Evolutionary conservation across 2,329 filamentous ascomycete species (phyloP), one percentile per base, ranked within the genome.

Genomic region (Fusarium udum): DNA sequence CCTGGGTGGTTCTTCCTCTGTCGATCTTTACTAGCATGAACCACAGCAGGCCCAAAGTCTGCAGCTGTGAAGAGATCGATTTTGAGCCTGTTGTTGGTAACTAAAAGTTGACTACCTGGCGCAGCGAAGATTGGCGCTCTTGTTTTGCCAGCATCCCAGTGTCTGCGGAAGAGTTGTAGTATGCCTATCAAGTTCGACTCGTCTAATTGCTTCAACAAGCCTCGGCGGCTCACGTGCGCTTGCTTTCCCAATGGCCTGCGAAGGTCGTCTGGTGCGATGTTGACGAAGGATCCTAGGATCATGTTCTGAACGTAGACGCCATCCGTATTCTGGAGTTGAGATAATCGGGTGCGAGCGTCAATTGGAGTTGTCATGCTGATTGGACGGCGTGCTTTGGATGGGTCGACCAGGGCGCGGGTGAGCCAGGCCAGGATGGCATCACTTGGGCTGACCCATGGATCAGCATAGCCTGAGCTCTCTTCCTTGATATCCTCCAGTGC

Each of bases 271-370:
- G 31, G 16, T 3, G 15, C 0, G 2, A 64, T n/a, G 3, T 31
- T 40, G 5, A 20, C 24, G 15, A 42, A 61, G 2, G 55, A 64
- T 0, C 18, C 55, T 4, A 64, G 13, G 0, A 64, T 5, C 43
- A 61, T 64, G 7, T 64, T 64, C 13, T 64, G 61, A 15, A 61
- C 6, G 4, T 36, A 49, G 0, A 64, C 22, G 0, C 55, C 43
- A 1, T 31, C 34, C 0, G 4, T 0, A 7, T 42, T 16, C 3
- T 49, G 28, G 0, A 64, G 36, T 1, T 43, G 20, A 4, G 28
- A n/a, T n/a, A 61, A 1, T 11, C 61, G 55, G 6, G 6, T 36
- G 4, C 55, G 55, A 1, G 43, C 20, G 15, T 64, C 55, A 2
- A 49, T 37, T 1, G 55, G 36, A 8, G 28, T 37, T 4, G 31